Evolutionary conservation across 345 rosid species (phyloP).

Genomic region (Tarenaya hassleriana): DNA sequence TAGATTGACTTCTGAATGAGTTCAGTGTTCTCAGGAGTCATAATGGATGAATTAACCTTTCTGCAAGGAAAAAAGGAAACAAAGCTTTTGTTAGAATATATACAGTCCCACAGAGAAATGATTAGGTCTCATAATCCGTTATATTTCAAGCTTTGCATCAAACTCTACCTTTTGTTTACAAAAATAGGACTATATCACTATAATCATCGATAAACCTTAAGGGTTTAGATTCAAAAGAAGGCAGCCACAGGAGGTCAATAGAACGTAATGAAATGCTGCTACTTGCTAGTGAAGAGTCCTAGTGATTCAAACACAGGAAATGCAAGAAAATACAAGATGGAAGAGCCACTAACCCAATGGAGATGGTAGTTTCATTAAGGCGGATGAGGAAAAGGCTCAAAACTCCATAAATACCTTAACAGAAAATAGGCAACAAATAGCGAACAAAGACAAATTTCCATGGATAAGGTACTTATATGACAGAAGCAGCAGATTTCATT

Average conservation of each 20-base stretch:
- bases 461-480: not conserved
- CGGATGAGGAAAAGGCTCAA: slow-evolving; percentile 5
- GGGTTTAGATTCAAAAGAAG: too few relatives aligned
- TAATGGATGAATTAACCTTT: slow-evolving; percentile 63
- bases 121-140: not conserved
- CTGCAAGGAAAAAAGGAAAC: slow-evolving; percentile 27
- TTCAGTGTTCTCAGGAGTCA: slow-evolving; percentile 94
- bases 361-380: not conserved
- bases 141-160: slow-evolving; percentile 1
- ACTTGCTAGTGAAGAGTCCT: not conserved
- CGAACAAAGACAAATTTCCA: slow-evolving; percentile 10
- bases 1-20: slow-evolving; percentile 75
- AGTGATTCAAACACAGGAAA: not conserved
- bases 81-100: not conserved
- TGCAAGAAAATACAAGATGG: not conserved
- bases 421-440: too few relatives aligned
- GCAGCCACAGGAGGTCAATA: too few relatives aligned
- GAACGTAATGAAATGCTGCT: too few relatives aligned
- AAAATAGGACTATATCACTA: too few relatives aligned
- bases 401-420: too few relatives aligned
- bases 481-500: slow-evolving; percentile 1
- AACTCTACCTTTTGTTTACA: too few relatives aligned
- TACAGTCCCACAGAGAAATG: not conserved
- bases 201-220: too few relatives aligned
- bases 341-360: not conserved